Evolutionary conservation across 805 yeast genomes (phyloP).

Genomic region (Zygotorulaspora florentina): DNA sequence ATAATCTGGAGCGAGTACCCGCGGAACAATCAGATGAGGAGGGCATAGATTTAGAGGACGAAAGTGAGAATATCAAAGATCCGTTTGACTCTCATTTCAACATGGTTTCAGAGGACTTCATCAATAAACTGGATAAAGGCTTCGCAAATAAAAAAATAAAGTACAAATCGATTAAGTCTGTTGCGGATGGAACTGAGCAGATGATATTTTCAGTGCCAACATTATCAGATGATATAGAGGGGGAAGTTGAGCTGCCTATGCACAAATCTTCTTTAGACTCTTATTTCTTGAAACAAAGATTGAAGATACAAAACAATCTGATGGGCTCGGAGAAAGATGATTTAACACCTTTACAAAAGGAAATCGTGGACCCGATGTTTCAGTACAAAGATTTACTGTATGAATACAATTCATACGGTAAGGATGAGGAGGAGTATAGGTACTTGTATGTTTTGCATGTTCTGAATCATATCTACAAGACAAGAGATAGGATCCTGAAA

Average conservation of each 20-base stretch:
- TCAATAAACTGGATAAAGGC: constrained; percentile 38
- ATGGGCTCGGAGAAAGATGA: constrained; percentile 20
- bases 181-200: constrained; percentile 21
- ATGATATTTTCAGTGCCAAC: constrained; percentile 29
- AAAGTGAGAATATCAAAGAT: constrained; percentile 48
- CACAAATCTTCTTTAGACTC: constrained; percentile 26
- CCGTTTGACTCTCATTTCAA: constrained; percentile 79
- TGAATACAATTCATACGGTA: constrained; percentile 47
- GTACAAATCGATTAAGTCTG: constrained; percentile 22
- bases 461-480: constrained; percentile 78
- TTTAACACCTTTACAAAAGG: constrained; percentile 45
- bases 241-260: constrained; percentile 21
- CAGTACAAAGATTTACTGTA: constrained; percentile 67
- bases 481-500: constrained; percentile 78
- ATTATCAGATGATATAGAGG: constrained; percentile 12
- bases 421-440: constrained; percentile 51
- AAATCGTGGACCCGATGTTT: constrained; percentile 60
- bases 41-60: constrained; percentile 34
- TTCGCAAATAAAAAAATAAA: constrained; percentile 32
- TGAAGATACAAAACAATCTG: constrained; percentile 30
- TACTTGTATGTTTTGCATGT: constrained; percentile 66
- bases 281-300: constrained; percentile 46
- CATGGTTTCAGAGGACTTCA: constrained; percentile 34
- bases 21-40: constrained; percentile 31
- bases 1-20: constrained; percentile 12